phyloP scores from a whole-genome alignment of 345 rosid species.

The Anastatica hierochuntica region DNA sequence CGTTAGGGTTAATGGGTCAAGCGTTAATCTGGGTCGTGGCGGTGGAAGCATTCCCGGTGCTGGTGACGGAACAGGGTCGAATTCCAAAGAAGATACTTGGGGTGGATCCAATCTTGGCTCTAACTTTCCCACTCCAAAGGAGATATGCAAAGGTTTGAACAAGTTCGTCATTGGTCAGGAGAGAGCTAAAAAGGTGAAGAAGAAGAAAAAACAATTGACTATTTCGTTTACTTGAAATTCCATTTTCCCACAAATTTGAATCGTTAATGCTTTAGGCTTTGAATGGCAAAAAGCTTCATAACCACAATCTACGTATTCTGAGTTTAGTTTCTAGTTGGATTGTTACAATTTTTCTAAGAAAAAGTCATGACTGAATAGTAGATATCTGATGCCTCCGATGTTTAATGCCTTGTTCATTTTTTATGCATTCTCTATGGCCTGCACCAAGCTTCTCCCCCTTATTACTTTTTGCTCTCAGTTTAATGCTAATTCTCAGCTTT shows the following conservation, averaged over 20 bases:
- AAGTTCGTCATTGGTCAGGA: slow-evolving; percentile 98
- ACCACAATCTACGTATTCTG: neutral
- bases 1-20: slow-evolving; percentile 35
- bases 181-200: slow-evolving; percentile 90
- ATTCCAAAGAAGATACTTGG: slow-evolving; percentile 66
- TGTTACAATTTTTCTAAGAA: too few relatives aligned
- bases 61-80: slow-evolving; percentile 33
- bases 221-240: neutral
- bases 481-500: neutral
- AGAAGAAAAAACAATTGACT: too few relatives aligned
- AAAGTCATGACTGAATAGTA: neutral
- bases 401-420: too few relatives aligned
- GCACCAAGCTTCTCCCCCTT: neutral
- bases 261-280: neutral
- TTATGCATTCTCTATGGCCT: neutral
- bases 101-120: slow-evolving; percentile 91
- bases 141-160: slow-evolving; percentile 83
- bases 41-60: slow-evolving; percentile 31
- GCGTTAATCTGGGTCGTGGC: slow-evolving; percentile 32
- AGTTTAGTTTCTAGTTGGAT: neutral
- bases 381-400: too few relatives aligned
- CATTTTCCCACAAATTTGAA: neutral
- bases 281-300: neutral
- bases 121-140: slow-evolving; percentile 90
- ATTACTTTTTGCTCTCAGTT: neutral